Conservation (phyloP, 768 basidiomycete species). For the Amanita exitialis region DNA sequence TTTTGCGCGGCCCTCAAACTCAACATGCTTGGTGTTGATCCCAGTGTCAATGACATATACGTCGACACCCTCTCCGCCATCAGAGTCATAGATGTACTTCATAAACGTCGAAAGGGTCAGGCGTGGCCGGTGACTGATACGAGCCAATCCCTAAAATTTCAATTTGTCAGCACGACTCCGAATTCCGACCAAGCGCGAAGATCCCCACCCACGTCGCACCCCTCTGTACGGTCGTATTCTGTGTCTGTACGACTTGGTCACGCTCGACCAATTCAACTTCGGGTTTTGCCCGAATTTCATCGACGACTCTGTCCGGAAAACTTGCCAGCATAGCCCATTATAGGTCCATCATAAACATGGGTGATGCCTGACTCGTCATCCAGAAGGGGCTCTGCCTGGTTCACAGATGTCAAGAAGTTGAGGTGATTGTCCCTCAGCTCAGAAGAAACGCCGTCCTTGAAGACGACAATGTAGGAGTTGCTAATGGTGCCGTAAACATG, state of each 20-base stretch:
- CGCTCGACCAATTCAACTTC: constrained; percentile 90
- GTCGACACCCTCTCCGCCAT: constrained; percentile 89
- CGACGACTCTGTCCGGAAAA: constrained; percentile 64
- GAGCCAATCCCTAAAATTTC: constrained; percentile 73
- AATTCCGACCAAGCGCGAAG: not conserved
- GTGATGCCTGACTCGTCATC: constrained; percentile 44
- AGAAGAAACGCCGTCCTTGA: constrained; percentile 60
- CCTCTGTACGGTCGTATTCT: constrained; percentile 57
- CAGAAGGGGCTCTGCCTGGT: constrained; percentile 40
- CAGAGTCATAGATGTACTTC: constrained; percentile 60
- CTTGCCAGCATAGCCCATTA: constrained; percentile 73
- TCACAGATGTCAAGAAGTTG: constrained; percentile 63
- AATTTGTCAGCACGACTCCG: constrained; percentile 10
- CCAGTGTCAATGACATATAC: constrained; percentile 87
- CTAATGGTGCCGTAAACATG: constrained; percentile 68
- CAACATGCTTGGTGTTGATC: constrained; percentile 75
- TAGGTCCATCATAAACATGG: constrained; percentile 69
- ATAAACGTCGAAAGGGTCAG: constrained; percentile 78
- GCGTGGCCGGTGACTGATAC: constrained; percentile 77
- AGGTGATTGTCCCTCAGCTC: constrained; percentile 64
- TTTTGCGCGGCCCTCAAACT: constrained; percentile 80
- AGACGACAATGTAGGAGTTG: constrained; percentile 91
- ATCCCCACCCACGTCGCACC: constrained; percentile 78
- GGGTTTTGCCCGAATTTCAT: constrained; percentile 70
- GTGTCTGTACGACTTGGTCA: constrained; percentile 74